phyloP scores from a whole-genome alignment of 805 yeast genomes.

The Monosporozyma aquatica region DNA sequence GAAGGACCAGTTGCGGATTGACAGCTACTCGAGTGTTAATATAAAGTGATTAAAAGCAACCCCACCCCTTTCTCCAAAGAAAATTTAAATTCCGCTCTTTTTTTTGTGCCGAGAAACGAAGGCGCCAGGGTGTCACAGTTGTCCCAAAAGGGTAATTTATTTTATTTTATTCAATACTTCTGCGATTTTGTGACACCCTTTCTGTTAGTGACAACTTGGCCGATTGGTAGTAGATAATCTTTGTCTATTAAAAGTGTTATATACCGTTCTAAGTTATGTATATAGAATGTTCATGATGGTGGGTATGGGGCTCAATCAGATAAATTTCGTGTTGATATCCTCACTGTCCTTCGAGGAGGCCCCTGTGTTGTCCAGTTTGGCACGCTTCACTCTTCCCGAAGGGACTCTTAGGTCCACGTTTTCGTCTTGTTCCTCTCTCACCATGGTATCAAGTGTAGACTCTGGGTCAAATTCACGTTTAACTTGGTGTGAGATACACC shows the following conservation, averaged over 20 bases:
- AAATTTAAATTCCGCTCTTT: background rate
- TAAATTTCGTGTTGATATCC: constrained; percentile 4
- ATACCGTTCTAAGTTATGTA: background rate
- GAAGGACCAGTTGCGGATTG: too few relatives aligned
- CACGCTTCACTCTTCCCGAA: constrained; percentile 24
- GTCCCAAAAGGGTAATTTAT: too few relatives aligned
- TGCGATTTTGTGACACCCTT: too few relatives aligned
- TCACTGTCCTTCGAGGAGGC: background rate
- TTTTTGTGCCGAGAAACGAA: too few relatives aligned
- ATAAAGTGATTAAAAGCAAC: constrained; percentile 1
- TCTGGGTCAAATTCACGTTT: too few relatives aligned
- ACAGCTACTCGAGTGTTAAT: too few relatives aligned
- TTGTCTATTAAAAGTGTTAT: too few relatives aligned
- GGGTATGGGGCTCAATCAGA: background rate
- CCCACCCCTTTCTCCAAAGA: background rate
- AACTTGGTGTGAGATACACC: too few relatives aligned
- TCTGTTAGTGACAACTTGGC: too few relatives aligned
- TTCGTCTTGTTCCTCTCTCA: background rate
- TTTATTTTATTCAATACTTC: too few relatives aligned
- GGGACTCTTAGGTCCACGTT: constrained; percentile 8
- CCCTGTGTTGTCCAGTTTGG: constrained; percentile 19
- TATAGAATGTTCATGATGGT: background rate
- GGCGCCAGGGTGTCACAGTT: too few relatives aligned
- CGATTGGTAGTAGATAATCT: too few relatives aligned
- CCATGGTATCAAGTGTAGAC: background rate